Evolutionary conservation across 139 green algal species (phyloP), one percentile per base, ranked within the genome.

Genomic region (Micromonas pusilla): DNA sequence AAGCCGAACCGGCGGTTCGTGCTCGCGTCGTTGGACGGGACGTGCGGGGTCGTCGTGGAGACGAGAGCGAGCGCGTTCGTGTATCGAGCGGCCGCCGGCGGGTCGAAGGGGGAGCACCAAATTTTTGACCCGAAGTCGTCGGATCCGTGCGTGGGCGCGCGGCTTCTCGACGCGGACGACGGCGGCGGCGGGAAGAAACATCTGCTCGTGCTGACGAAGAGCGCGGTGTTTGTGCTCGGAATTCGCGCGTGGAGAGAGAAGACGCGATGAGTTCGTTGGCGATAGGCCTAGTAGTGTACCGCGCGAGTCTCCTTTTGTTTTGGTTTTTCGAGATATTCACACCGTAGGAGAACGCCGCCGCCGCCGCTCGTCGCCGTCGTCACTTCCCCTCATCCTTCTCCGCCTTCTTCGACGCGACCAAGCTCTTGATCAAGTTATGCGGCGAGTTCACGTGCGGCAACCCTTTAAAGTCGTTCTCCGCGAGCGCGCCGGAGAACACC

Each of bases 401-500:
- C 45, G 9, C 16, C 45, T 9, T 57, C 45, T 57, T 57, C 45
- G 9, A 9, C 45, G 9, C 9, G 9, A 57, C 45, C 45, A 75
- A 32, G 53, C 21, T 63, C 37, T 38, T 21, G 25, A 75, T 19
- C 37, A 75, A 33, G 31, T 32, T 30, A 31, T 75, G 68, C 2
- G 68, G 68, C 21, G 37, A 63, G 21, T 75, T n/a, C 19, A 53
- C 31, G 37, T 38, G 19, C 26, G 68, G 68, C 19, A 75, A 26
- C 0, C 34, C 52, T 3, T 39, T 38, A 36, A 75, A 75, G 53
- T 75, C 68, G 33, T 75, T 75, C 68, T 38, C 30, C 26, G 68
- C 68, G 6, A 75, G 9, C 4, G 68, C 68, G 25, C 19, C 21
- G 37, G 68, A 38, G 30, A 75, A 75, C 20, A 75, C 38, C 19